phyloP scores from a whole-genome alignment of 2,329 filamentous ascomycete species.

The Claviceps sp. region DNA sequence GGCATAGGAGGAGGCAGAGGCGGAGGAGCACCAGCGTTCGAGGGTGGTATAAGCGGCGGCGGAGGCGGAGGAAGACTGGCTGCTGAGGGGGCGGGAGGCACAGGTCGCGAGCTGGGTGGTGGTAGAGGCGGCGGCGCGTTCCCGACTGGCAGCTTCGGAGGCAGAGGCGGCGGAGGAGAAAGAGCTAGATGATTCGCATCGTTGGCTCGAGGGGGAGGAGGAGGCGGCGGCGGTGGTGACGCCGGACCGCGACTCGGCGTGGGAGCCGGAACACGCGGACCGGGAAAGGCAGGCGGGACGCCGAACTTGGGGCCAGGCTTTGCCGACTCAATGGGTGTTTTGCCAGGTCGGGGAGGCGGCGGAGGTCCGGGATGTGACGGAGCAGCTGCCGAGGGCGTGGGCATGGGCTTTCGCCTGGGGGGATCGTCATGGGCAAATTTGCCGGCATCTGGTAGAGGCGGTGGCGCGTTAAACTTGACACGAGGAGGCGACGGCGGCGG shows the following conservation, averaged over 20 bases:
- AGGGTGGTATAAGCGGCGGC: conserved; percentile 17
- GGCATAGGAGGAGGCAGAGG: conserved; percentile 10
- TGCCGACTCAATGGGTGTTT: conserved; percentile 53
- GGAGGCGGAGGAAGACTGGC: conserved; percentile 24
- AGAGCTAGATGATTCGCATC: conserved; percentile 16
- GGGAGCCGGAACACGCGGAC: conserved; percentile 59
- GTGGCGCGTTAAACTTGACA: conserved; percentile 69
- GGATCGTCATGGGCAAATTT: conserved; percentile 55
- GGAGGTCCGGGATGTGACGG: conserved; percentile 17
- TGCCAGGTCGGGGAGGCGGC: conserved; percentile 39
- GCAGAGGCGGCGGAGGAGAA: conserved; percentile 30
- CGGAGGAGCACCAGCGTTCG: conserved; percentile 12
- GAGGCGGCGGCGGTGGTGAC: conserved; percentile 42
- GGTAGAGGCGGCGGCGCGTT: conserved; percentile 36
- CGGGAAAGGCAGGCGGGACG: conserved; percentile 68
- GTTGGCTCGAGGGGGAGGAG: conserved; percentile 36
- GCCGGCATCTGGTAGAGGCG: conserved; percentile 78
- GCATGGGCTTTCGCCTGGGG: conserved; percentile 13
- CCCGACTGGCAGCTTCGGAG: conserved; percentile 32
- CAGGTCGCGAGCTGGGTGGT: conserved; percentile 36
- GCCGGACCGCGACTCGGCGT: conserved; percentile 58
- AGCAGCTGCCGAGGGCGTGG: conserved; percentile 5
- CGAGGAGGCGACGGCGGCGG: conserved; percentile 45
- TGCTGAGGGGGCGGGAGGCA: conserved; percentile 37
- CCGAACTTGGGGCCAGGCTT: conserved; percentile 47